These are phyloP conservation scores for Blepharisma japonicum DNA, from an alignment of 73 alveolate species.

Conservation along the genomic window DNA sequence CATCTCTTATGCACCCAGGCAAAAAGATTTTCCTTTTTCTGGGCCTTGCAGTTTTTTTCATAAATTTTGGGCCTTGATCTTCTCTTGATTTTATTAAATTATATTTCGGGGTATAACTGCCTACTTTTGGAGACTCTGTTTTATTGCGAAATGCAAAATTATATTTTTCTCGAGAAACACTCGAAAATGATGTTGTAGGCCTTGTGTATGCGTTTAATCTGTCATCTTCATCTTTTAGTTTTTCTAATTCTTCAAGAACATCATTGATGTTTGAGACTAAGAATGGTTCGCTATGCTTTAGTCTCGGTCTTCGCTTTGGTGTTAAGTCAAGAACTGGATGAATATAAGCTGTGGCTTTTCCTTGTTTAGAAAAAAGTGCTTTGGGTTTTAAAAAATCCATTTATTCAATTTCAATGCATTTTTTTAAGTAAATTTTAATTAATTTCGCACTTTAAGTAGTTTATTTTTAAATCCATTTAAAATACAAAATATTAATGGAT, in stretches of 20 bases:
- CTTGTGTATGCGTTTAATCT: neutral
- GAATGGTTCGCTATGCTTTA: conserved; percentile 11
- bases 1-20: neutral
- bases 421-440: neutral
- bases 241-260: neutral
- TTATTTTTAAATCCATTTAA: no score
- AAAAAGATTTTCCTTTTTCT: neutral
- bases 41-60: neutral
- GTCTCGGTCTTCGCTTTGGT: neutral
- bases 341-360: neutral
- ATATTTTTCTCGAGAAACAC: neutral
- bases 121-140: conserved; percentile 23
- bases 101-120: conserved; percentile 13
- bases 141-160: conserved; percentile 3
- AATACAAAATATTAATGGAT: no score
- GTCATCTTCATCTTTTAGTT: neutral
- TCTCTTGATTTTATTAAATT: neutral
- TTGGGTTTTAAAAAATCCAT: neutral
- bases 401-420: neutral
- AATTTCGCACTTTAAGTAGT: no score
- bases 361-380: conserved; percentile 24
- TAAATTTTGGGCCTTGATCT: conserved; percentile 16
- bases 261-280: neutral
- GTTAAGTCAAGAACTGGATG: neutral
- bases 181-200: neutral